phyloP scores from a whole-genome alignment of 176 grass and related monocot species.

The Poa pratensis region DNA sequence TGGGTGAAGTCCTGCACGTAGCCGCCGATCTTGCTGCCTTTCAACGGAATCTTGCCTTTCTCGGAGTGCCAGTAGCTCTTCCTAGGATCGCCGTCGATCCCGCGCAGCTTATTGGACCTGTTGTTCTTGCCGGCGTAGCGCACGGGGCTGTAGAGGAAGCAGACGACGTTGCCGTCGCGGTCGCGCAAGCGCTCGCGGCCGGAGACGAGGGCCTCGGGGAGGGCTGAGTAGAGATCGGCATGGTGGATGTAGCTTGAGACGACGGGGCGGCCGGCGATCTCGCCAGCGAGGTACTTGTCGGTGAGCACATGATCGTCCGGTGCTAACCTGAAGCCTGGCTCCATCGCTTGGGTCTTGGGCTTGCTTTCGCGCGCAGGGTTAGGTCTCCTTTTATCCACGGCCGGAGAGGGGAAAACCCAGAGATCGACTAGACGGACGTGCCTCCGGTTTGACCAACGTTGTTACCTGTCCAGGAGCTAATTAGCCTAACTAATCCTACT shows the following conservation, averaged over 20 bases:
- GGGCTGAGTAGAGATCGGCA: background rate
- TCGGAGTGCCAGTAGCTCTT: constrained; percentile 5
- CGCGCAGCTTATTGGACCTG: background rate
- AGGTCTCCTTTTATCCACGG: too few species aligned
- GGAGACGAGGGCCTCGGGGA: background rate
- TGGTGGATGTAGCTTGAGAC: background rate
- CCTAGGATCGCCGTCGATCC: background rate
- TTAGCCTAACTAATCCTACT: too few species aligned
- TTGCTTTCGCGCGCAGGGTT: too few species aligned
- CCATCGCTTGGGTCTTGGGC: background rate
- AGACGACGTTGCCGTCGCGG: background rate
- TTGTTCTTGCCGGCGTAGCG: background rate
- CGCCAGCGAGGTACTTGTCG: background rate
- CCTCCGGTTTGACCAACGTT: too few species aligned
- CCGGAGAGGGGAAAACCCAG: too few species aligned
- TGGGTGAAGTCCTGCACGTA: background rate
- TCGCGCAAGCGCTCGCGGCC: background rate
- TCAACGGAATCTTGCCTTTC: background rate
- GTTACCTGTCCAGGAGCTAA: too few species aligned
- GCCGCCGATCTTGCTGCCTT: background rate
- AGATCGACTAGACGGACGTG: too few species aligned
- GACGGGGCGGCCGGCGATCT: background rate
- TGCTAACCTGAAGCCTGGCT: background rate
- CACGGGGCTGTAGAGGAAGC: background rate
- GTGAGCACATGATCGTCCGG: background rate